Evolutionary conservation across 106 monocot species (phyloP).

Genomic region (Alisma plantagoaquatica): DNA sequence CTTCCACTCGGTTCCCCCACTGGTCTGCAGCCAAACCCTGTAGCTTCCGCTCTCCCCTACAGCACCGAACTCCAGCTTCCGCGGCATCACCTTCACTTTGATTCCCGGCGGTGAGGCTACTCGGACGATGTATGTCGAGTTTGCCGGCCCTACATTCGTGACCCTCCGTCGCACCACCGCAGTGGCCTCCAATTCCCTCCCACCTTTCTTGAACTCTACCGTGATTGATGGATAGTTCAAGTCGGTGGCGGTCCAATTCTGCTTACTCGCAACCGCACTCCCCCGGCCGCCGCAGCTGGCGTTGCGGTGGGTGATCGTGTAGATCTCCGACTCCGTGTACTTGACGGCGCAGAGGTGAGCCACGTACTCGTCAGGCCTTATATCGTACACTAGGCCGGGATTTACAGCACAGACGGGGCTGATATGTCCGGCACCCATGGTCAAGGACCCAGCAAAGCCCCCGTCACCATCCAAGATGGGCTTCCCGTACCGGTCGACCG

Average conservation of each 20-base stretch:
- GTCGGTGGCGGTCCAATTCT: too few species aligned
- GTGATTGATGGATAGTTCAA: conserved; percentile 88
- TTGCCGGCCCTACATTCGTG: conserved; percentile 56
- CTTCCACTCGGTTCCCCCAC: conserved; percentile 8
- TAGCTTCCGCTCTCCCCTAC: conserved; percentile 42
- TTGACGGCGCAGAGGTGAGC: conserved; percentile 56
- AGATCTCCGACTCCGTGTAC: conserved; percentile 47
- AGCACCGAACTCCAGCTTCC: conserved; percentile 29
- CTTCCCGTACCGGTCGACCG: conserved; percentile 49
- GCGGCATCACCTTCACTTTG: conserved; percentile 37
- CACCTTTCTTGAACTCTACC: conserved; percentile 36
- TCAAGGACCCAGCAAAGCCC: conserved; percentile 33
- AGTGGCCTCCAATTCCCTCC: too few species aligned
- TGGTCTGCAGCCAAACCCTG: conserved; percentile 38
- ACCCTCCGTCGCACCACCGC: conserved; percentile 28
- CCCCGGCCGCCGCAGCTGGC: conserved; percentile 25
- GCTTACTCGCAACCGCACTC: too few species aligned
- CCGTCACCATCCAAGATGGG: conserved; percentile 47
- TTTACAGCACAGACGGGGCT: conserved; percentile 52
- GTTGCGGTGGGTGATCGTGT: conserved; percentile 51
- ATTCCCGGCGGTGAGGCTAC: conserved; percentile 37
- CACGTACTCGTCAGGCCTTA: conserved; percentile 56
- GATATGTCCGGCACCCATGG: conserved; percentile 66
- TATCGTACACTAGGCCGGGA: conserved; percentile 78
- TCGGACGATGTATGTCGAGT: conserved; percentile 38